Percentiles rank a stretch among this genome's conserved stretches.
Conservation (phyloP, 768 basidiomycete genomes). For the Naganishia antarctica region DNA sequence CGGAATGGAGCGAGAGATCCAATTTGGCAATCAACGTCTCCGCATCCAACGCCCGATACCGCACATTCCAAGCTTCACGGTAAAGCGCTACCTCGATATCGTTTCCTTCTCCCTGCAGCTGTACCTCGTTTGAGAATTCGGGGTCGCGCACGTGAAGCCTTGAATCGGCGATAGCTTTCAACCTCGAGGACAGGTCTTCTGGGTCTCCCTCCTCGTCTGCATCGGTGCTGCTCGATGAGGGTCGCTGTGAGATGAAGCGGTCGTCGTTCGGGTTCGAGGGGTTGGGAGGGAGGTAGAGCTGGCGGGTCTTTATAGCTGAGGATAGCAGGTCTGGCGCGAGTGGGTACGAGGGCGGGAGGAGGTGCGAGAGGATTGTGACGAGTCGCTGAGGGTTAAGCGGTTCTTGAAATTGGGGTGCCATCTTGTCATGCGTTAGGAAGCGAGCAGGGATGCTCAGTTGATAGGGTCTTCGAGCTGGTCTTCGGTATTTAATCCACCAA, state of each 20-base stretch:
- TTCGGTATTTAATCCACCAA: too few relatives aligned
- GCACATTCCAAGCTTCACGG: background rate
- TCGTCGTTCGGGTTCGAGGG: conserved; percentile 7
- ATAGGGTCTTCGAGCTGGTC: too few relatives aligned
- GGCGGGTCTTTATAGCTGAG: conserved; percentile 17
- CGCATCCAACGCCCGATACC: conserved; percentile 17
- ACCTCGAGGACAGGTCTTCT: background rate
- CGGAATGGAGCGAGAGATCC: background rate
- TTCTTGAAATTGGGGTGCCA: background rate
- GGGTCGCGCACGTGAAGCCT: background rate
- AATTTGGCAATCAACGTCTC: conserved; percentile 19
- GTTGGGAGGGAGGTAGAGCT: conserved; percentile 25
- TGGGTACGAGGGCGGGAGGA: conserved; percentile 24
- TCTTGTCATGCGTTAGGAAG: too few relatives aligned
- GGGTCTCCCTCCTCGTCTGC: background rate
- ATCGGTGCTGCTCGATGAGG: too few relatives aligned
- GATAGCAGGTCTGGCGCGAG: conserved; percentile 21
- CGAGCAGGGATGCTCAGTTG: too few relatives aligned
- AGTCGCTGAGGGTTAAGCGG: conserved; percentile 17
- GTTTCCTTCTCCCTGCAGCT: conserved; percentile 20
- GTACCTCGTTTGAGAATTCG: conserved; percentile 2
- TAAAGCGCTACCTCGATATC: conserved; percentile 14
- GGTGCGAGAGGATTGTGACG: conserved; percentile 22
- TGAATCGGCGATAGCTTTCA: background rate
- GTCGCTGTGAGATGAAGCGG: conserved; percentile 23